These are phyloP conservation scores for Coemansia sp. DNA, from an alignment of 192 early-diverging fungal species.

Conservation along the genomic window DNA sequence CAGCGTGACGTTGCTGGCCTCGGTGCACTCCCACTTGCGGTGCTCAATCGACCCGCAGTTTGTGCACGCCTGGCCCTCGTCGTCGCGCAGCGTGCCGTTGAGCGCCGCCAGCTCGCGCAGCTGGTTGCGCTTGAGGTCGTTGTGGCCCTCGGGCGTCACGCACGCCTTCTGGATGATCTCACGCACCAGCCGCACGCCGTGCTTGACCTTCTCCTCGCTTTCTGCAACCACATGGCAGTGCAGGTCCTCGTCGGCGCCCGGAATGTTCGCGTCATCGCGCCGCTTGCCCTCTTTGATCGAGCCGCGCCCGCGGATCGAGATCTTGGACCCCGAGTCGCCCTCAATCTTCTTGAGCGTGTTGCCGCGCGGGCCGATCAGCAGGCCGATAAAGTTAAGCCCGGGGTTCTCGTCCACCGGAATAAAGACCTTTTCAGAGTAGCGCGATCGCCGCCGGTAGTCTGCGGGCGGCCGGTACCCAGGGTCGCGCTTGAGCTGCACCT, in stretches of 20 bases:
- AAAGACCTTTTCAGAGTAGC: conserved; percentile 88
- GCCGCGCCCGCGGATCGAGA: conserved; percentile 93
- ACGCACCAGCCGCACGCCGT: conserved; percentile 80
- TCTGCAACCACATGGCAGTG: conserved; percentile 93
- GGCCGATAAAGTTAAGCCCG: conserved; percentile 97
- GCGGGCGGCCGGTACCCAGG: conserved; percentile 84
- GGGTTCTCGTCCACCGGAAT: conserved; percentile 96
- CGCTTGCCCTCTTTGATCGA: conserved; percentile 94
- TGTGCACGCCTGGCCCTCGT: conserved; percentile 89
- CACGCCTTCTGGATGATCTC: conserved; percentile 94
- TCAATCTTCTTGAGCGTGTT: conserved; percentile 97
- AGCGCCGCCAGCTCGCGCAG: conserved; percentile 90
- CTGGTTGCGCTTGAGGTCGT: conserved; percentile 93
- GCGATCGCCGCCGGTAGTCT: conserved; percentile 85
- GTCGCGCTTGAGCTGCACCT: conserved; percentile 70
- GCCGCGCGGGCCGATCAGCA: conserved; percentile 95
- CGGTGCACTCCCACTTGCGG: conserved; percentile 88
- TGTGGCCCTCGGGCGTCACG: conserved; percentile 91
- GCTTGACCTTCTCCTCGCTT: conserved; percentile 81
- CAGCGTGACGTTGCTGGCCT: conserved; percentile 80
- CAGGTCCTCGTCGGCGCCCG: conserved; percentile 73
- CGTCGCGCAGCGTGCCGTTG: conserved; percentile 95
- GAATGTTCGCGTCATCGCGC: conserved; percentile 61
- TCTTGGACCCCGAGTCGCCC: conserved; percentile 88
- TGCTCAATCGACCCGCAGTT: conserved; percentile 94